Conservation (phyloP, 169 alveolate species). For the Besnoitia besnoiti region DNA sequence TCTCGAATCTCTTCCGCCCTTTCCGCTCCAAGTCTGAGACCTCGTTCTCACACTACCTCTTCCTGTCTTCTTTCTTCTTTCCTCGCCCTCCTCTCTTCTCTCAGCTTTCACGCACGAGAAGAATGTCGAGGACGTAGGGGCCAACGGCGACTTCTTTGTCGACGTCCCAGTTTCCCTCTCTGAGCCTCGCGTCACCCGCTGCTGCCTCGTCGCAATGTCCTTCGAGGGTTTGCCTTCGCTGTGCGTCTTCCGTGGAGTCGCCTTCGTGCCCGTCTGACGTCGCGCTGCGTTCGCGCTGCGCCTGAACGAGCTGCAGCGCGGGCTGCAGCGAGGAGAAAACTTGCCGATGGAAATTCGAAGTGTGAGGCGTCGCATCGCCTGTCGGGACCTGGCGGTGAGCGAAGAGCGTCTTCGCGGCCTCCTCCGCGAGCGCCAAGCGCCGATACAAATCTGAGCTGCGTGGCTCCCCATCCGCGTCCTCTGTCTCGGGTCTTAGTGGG, state of each 20-base stretch:
- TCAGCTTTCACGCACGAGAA: not conserved
- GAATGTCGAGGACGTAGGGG: not conserved
- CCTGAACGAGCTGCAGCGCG: not conserved
- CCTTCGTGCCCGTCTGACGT: not conserved
- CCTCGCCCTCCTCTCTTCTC: not conserved
- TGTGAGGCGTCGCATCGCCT: not conserved
- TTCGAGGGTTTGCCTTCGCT: not conserved
- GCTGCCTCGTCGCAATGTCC: not conserved
- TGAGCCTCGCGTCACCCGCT: not conserved
- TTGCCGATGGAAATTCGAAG: not conserved
- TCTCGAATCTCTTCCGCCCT: too few relatives aligned
- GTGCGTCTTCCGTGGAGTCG: not conserved
- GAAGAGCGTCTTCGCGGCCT: not conserved
- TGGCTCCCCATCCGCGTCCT: not conserved
- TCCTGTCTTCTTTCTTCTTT: not conserved
- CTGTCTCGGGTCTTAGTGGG: not conserved
- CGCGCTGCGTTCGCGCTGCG: not conserved
- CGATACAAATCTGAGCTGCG: not conserved
- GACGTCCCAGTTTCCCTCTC: not conserved
- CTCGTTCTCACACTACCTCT: not conserved
- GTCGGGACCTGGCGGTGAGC: not conserved
- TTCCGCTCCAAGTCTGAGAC: too few relatives aligned
- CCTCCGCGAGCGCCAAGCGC: slow-evolving; percentile 6
- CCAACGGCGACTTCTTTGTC: not conserved
- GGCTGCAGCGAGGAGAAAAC: not conserved